Evolutionary conservation across 805 yeast species (phyloP), one percentile per base, ranked within the genome.

Genomic region (Ogataea paradorogensis): DNA sequence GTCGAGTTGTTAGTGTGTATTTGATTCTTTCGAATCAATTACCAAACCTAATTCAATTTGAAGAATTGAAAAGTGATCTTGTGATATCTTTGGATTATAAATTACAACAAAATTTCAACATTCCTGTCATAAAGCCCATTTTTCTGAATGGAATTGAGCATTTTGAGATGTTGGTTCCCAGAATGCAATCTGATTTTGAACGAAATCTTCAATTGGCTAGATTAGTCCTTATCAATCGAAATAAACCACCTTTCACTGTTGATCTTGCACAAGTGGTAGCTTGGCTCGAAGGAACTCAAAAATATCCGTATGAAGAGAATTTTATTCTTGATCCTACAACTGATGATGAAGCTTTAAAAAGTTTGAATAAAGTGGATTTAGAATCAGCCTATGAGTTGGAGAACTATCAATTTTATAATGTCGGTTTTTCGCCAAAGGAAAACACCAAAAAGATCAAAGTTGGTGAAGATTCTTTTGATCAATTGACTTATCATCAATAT

Each of bases 21-120:
- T 52, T 75, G 39, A 67, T 76, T 13, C 60, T 76, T 9, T 62
- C 76, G 2, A 70, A 70, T 22, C 78, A 72, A 50, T 47, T 74
- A 27, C 60, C 61, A 15, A 62, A 61, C 55, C 38, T 58, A 49
- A 15, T 58, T 56, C 51, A 54, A 25, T 55, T 60, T 35, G 63
- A 62, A 18, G 63, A 58, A 16, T 59, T 63, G 38, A 53, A 60
- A 25, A 54, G 73, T 35, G 73, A 75, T 45, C 52, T 67, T 25
- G 67, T 76, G 18, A 53, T 77, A 1, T 67, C 78, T n/a, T 66
- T 77, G 44, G 81, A 77, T 55, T 65, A 75, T 5, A 50, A 51
- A 32, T 44, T 47, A 38, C 51, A 50, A 38, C 51, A 30, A 30
- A 32, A 35, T 13, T 27, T 38, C 28, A 38, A 28, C 33, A 58